Base-by-base conservation (phyloP, 768 basidiomycete genomes). In the Dentipellis fragilis region DNA sequence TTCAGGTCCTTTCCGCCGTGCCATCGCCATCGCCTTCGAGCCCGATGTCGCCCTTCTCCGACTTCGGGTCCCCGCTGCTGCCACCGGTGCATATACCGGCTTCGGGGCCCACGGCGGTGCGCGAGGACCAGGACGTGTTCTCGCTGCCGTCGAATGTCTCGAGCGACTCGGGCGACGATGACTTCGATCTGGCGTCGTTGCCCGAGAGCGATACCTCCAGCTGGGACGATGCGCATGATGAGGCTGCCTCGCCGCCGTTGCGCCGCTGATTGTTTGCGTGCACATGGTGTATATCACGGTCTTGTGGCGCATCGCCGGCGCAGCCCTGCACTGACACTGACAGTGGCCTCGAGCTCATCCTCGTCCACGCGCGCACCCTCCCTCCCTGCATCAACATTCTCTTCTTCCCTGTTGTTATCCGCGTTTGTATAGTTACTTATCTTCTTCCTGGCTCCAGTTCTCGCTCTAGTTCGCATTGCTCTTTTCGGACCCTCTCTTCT, bases 181-280 rank as follows among this genome's bases (percentile, higher is more conserved):
- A 50, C 17, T 59, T 54, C 22, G 58, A 57, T 39, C 35, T 10
- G n/a, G 53, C 45, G 19, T 61, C 60, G 9, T 16, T 53, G 11
- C 45, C 48, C 6, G 58, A 21, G 12, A 61, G 60, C 19, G 60
- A 59, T 17, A 10, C 48, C 35, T 59, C 58, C 22, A 59, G 48
- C 40, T 59, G 49, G 60, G 45, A 35, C 10, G 53, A 55, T 38
- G 55, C 34, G n/a, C 42, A 45, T 4, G 60, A 45, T 17, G 39
- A 19, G 42, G 29, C n/a, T 21, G 14, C 29, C 50, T 51, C 34
- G 48, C 17, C 42, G 42, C 42, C 42, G 16, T 21, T 23, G 19
- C 48, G 22, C 48, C 19, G n/a, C 48, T 49, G 48, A 49, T 17
- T 49, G 7, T 14, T 45, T 8, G 23, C 22, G 48, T 10, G 48